phyloP scores from a whole-genome alignment of 257 asterid genomes.

The Nicotiana sylvestris region DNA sequence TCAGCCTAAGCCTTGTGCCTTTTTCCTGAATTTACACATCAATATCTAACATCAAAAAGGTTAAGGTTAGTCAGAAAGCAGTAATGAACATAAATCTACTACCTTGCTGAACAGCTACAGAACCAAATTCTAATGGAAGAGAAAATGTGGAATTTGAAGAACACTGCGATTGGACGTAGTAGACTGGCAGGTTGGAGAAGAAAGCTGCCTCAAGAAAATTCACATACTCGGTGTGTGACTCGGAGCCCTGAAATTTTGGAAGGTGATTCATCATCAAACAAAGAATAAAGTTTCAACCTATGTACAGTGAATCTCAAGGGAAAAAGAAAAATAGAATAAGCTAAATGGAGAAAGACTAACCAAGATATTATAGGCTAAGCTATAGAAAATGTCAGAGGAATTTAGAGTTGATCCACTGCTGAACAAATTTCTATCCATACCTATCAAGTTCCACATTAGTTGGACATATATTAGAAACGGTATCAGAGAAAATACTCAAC shows the following conservation, averaged over 20 bases:
- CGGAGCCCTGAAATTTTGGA: conserved; percentile 67
- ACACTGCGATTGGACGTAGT: conserved; percentile 63
- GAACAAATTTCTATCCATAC: conserved; percentile 59
- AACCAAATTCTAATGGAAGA: conserved; percentile 47
- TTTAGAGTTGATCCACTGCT: conserved; percentile 38
- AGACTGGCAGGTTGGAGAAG: conserved; percentile 45
- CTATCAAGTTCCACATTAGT: conserved; percentile 37
- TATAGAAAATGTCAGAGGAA: conserved; percentile 51
- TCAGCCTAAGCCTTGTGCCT: not conserved
- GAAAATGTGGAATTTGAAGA: conserved; percentile 47
- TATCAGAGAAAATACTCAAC: not conserved
- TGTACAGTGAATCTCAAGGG: not conserved
- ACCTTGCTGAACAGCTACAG: conserved; percentile 56
- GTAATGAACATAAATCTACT: not conserved
- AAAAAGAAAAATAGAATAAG: not conserved
- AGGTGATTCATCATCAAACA: conserved; percentile 4
- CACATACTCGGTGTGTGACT: conserved; percentile 30
- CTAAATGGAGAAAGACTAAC: conserved; percentile 43
- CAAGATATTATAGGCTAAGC: conserved; percentile 61
- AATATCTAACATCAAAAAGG: not conserved
- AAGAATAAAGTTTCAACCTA: not conserved
- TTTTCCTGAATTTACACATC: not conserved
- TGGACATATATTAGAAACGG: not conserved
- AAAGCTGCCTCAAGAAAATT: conserved; percentile 78
- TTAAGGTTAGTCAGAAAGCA: not conserved